Evolutionary conservation across 1,139 yeast species (phyloP).

Genomic region (Yamadazyma diospyri): DNA sequence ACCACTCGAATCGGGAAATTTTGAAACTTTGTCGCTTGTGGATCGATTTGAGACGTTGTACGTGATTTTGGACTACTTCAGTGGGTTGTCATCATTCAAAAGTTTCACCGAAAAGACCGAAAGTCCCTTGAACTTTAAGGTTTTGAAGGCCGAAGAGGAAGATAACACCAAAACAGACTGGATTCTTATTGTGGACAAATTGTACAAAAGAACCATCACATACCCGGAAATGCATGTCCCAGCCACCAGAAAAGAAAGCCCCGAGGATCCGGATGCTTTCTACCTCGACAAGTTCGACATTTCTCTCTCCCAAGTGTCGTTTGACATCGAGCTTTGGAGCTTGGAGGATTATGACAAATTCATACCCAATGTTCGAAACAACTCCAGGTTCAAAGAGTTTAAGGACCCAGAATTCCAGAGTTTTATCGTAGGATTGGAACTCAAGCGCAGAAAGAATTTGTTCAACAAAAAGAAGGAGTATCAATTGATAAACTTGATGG

Average conservation of each 20-base stretch:
- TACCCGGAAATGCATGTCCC: conserved; percentile 38
- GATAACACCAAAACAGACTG: conserved; percentile 24
- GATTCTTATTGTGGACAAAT: conserved; percentile 40
- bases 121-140: conserved; percentile 28
- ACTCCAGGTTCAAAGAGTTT: conserved; percentile 16
- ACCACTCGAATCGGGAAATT: conserved; percentile 27
- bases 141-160: conserved; percentile 19
- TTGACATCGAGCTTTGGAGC: conserved; percentile 31
- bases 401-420: conserved; percentile 17
- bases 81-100: conserved; percentile 37
- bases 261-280: conserved; percentile 29
- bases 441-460: conserved; percentile 40
- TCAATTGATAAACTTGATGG: conserved; percentile 45
- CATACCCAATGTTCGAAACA: conserved; percentile 18
- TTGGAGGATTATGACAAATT: conserved; percentile 30
- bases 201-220: conserved; percentile 36
- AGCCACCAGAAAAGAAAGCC: conserved; percentile 33
- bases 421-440: conserved; percentile 16
- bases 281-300: conserved; percentile 33
- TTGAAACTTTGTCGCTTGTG: conserved; percentile 34
- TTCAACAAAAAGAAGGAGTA: conserved; percentile 44
- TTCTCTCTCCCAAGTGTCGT: conserved; percentile 19
- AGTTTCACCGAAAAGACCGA: conserved; percentile 38
- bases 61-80: conserved; percentile 35
- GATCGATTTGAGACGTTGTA: conserved; percentile 48